phyloP scores from a whole-genome alignment of 805 yeast species.

The Diddensiella transvaalensis region DNA sequence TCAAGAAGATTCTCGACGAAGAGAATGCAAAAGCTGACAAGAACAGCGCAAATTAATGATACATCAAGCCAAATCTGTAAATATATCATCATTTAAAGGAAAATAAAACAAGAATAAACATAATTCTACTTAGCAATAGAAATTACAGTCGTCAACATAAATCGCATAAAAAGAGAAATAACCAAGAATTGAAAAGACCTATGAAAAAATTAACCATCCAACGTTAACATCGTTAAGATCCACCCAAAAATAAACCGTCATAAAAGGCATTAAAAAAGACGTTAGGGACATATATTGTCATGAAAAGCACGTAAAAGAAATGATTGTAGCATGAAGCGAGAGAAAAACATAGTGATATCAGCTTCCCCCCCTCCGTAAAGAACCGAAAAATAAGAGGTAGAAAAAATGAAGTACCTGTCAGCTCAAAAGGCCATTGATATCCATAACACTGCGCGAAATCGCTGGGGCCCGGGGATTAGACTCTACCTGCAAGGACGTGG shows the following conservation, averaged over 20 bases:
- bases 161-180: neutral
- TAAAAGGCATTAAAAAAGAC: neutral
- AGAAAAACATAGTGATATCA: neutral
- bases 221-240: neutral
- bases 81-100: too few species aligned
- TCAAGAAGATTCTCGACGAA: conserved; percentile 41
- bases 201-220: too few species aligned
- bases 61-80: too few species aligned
- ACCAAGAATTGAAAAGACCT: conserved; percentile 1
- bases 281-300: neutral
- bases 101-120: too few species aligned
- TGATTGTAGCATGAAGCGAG: too few species aligned
- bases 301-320: conserved; percentile 3
- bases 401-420: conserved; percentile 2
- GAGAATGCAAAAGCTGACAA: neutral
- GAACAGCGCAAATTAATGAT: neutral
- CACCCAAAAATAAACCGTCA: neutral
- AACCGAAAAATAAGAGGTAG: conserved; percentile 2
- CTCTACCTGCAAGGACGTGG: too few species aligned
- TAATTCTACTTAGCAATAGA: too few species aligned
- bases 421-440: conserved; percentile 19
- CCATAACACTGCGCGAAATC: conserved; percentile 14
- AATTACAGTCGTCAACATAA: too few species aligned
- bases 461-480: conserved; percentile 1
- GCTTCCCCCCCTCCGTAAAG: too few species aligned